Evolutionary conservation across 352 stramenopile genomes (phyloP).

Genomic region (Globisporangium iwayamae): DNA sequence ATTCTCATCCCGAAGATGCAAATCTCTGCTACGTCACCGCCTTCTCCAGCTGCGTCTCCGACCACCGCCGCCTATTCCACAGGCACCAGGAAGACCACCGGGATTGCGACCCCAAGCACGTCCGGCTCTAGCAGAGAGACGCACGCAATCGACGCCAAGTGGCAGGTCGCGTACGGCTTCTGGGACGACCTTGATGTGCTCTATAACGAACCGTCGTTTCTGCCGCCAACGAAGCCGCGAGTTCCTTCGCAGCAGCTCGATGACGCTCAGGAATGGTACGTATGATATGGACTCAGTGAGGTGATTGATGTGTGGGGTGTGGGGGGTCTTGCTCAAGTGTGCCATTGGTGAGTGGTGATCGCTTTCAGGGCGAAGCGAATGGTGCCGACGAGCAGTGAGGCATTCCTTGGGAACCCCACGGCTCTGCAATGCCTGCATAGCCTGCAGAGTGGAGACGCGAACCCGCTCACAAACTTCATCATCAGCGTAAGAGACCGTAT

Average conservation of each 20-base stretch:
- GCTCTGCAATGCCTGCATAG: slow-evolving; percentile 26
- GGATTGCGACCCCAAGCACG: neutral
- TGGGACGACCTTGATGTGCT: slow-evolving; percentile 49
- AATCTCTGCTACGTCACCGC: neutral
- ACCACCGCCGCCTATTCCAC: too few relatives aligned
- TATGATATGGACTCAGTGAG: neutral
- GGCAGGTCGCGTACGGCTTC: slow-evolving; percentile 61
- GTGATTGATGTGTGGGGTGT: neutral
- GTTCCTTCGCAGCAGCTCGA: slow-evolving; percentile 29
- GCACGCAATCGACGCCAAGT: slow-evolving; percentile 11
- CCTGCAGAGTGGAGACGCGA: slow-evolving; percentile 13
- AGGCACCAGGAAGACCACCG: neutral
- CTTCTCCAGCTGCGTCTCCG: neutral
- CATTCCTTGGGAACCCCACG: slow-evolving; percentile 46
- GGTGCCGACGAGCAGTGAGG: slow-evolving; percentile 27
- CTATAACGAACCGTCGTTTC: slow-evolving; percentile 30
- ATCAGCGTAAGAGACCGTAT: slow-evolving; percentile 37
- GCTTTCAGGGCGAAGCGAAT: slow-evolving; percentile 32
- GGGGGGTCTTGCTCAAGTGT: neutral
- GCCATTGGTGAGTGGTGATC: neutral
- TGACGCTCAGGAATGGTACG: slow-evolving; percentile 36
- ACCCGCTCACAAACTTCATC: slow-evolving; percentile 50
- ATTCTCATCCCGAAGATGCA: neutral
- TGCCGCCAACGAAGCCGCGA: slow-evolving; percentile 40
- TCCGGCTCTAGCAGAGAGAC: neutral